phyloP scores from a whole-genome alignment of 805 yeast species.

The Sugiyamaella boreocaroliniensis region DNA sequence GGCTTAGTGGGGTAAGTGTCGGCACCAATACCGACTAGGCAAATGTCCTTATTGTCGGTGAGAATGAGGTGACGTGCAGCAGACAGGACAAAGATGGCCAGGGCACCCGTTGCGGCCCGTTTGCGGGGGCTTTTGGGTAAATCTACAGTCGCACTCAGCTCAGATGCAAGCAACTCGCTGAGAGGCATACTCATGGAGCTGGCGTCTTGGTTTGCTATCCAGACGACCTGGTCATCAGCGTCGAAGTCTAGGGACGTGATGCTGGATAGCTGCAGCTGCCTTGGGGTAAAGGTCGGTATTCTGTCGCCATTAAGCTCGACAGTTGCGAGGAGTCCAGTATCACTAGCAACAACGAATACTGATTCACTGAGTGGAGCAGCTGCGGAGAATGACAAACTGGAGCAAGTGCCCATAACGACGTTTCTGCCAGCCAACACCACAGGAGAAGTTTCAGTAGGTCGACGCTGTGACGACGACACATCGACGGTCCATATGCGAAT shows the following conservation, averaged over 20 bases:
- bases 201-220: constrained; percentile 11
- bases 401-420: constrained; percentile 45
- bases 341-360: constrained; percentile 22
- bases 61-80: not conserved
- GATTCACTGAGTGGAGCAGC: constrained; percentile 32
- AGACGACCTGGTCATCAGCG: constrained; percentile 42
- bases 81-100: not conserved
- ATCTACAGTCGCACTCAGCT: not conserved
- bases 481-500: constrained; percentile 53
- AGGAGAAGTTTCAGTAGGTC: constrained; percentile 16
- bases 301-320: constrained; percentile 8
- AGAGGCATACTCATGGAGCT: not conserved
- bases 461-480: not conserved
- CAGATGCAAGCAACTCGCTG: not conserved
- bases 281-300: constrained; percentile 12
- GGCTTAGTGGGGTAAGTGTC: not conserved
- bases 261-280: constrained; percentile 16
- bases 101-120: not conserved
- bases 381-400: constrained; percentile 46
- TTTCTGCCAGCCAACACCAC: constrained; percentile 50
- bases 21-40: not conserved
- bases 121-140: not conserved
- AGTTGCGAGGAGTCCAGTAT: constrained; percentile 25
- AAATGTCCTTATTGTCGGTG: constrained; percentile 2
- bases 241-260: constrained; percentile 17